A percentile compares a stretch with the other conserved stretches of the same genome.
phyloP scores from a whole-genome alignment of 441 rosid species.

The Lepidium campestre region DNA sequence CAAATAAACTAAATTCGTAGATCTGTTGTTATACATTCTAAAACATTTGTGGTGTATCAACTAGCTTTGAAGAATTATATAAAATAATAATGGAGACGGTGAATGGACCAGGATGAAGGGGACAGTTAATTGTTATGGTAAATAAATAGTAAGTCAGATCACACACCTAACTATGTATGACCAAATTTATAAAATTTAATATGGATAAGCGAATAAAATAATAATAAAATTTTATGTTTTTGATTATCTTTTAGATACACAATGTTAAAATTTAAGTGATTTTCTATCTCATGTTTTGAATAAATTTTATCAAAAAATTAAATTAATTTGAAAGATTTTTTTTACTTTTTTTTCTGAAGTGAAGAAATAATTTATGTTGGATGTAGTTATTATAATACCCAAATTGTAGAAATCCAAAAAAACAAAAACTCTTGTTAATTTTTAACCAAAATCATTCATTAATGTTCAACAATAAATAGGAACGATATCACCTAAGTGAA shows the following conservation, averaged over 20 bases:
- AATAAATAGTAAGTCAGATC: background rate
- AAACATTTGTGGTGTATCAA: background rate
- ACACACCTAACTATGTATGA: background rate
- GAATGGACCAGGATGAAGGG: background rate
- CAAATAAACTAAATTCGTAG: conserved; percentile 1
- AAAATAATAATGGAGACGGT: background rate
- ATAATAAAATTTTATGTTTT: too few relatives aligned
- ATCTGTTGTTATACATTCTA: background rate
- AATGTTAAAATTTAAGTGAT: background rate
- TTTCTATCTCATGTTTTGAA: background rate
- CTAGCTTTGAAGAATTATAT: background rate
- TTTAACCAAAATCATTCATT: background rate
- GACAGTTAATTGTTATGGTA: background rate
- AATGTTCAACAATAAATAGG: conserved; percentile 8
- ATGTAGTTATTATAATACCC: too few relatives aligned
- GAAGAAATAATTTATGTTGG: too few relatives aligned
- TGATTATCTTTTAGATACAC: background rate
- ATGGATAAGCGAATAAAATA: too few relatives aligned
- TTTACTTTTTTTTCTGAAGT: too few relatives aligned
- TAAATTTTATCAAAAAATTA: background rate
- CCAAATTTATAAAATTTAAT: background rate
- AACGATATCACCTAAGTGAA: background rate
- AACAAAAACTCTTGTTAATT: background rate
- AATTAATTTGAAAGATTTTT: too few relatives aligned
- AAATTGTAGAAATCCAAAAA: too few relatives aligned